Percentiles rank a stretch among this genome's conserved stretches.
Conservation (phyloP, 2,329 filamentous ascomycete species). For the Coniochaeta sp. region DNA sequence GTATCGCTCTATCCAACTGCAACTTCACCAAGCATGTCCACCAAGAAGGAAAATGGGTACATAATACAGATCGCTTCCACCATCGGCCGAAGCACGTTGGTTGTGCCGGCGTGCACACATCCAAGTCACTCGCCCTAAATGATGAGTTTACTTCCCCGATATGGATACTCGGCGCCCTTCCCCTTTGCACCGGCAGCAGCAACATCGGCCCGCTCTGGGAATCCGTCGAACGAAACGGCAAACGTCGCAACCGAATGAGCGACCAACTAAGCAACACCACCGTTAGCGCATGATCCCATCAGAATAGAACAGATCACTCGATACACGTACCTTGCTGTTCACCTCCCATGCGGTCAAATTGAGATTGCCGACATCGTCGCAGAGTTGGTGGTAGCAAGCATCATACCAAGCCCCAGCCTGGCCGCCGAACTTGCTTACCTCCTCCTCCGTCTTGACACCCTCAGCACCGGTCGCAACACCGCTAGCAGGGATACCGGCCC, state of each 20-base stretch:
- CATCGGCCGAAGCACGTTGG: too few species aligned
- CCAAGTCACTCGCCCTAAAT: too few species aligned
- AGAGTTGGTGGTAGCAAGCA: conserved; percentile 55
- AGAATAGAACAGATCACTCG: neutral
- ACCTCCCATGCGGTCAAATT: conserved; percentile 54
- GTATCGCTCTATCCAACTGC: too few species aligned
- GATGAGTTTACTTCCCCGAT: conserved; percentile 8
- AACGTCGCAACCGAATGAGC: conserved; percentile 13
- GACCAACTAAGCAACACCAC: conserved; percentile 7
- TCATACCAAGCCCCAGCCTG: conserved; percentile 54
- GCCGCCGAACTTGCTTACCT: conserved; percentile 64
- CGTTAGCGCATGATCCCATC: neutral
- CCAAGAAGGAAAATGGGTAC: too few species aligned
- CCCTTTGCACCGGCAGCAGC: conserved; percentile 5
- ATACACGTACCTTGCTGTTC: conserved; percentile 47
- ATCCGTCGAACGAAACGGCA: conserved; percentile 11
- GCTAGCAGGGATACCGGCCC: conserved; percentile 64
- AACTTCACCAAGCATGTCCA: too few species aligned
- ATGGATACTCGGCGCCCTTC: conserved; percentile 10
- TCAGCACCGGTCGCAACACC: conserved; percentile 75
- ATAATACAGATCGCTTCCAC: too few species aligned
- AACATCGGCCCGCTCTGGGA: conserved; percentile 9
- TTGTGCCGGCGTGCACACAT: too few species aligned
- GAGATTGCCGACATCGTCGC: conserved; percentile 51
- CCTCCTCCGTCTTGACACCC: conserved; percentile 63